Conservation (phyloP, 202 grass and related monocot species). For the Panicum hallii region DNA sequence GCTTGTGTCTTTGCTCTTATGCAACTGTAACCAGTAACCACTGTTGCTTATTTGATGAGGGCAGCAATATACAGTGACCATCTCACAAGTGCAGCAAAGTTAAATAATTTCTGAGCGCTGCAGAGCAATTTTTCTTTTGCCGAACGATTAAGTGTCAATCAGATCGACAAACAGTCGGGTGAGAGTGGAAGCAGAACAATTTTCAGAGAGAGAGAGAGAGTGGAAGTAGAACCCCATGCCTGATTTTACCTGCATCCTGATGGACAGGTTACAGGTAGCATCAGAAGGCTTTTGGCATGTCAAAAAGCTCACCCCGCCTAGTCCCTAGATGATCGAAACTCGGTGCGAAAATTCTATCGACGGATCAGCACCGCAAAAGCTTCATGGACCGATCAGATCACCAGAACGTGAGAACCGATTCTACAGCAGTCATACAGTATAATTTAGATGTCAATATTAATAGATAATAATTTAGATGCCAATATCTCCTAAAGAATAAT, state of each 20-base stretch:
- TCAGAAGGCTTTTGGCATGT: slow-evolving; percentile 11
- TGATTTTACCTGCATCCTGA: not conserved
- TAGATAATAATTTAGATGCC: too few species aligned
- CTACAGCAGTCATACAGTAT: not conserved
- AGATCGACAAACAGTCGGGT: not conserved
- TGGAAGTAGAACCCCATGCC: slow-evolving; percentile 1
- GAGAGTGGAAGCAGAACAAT: slow-evolving; percentile 1
- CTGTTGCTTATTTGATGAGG: not conserved
- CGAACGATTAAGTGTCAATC: not conserved
- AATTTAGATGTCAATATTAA: too few species aligned
- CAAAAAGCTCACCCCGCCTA: not conserved
- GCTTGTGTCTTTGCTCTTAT: not conserved
- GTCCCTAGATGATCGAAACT: not conserved
- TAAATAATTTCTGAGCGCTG: too few species aligned
- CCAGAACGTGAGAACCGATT: not conserved
- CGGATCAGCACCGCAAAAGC: not conserved
- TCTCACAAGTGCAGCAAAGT: not conserved
- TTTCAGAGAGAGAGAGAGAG: not conserved
- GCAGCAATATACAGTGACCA: not conserved
- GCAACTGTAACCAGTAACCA: not conserved
- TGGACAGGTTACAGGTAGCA: not conserved
- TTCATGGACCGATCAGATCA: not conserved
- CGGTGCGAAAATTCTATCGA: not conserved
- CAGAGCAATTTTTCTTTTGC: not conserved
- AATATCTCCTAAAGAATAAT: too few species aligned